Evolutionary conservation across 2,329 filamentous ascomycete genomes (phyloP).

Genomic region (Elsinoe australis): DNA sequence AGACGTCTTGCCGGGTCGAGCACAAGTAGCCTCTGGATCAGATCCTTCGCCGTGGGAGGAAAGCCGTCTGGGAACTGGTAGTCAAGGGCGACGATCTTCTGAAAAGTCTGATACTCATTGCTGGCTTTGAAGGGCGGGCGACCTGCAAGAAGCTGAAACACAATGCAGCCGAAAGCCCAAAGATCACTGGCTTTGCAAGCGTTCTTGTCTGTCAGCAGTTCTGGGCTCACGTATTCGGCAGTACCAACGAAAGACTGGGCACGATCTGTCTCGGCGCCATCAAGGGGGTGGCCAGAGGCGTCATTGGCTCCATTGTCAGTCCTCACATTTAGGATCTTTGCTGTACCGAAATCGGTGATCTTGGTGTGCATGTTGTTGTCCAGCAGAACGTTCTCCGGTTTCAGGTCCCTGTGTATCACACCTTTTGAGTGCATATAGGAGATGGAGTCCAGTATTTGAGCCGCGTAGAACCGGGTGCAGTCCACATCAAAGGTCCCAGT

Average conservation of each 20-base stretch:
- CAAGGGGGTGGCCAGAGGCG: slow-evolving; percentile 44
- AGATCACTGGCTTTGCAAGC: slow-evolving; percentile 96
- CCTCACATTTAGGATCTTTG: slow-evolving; percentile 68
- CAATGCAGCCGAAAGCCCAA: slow-evolving; percentile 97
- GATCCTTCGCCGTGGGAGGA: slow-evolving; percentile 73
- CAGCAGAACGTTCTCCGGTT: slow-evolving; percentile 91
- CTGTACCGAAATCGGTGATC: slow-evolving; percentile 97
- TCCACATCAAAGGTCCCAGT: slow-evolving; percentile 92
- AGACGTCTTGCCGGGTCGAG: slow-evolving; percentile 76
- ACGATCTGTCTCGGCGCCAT: slow-evolving; percentile 58
- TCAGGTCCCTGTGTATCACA: slow-evolving; percentile 92
- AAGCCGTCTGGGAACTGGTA: slow-evolving; percentile 91
- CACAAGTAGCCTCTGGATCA: slow-evolving; percentile 84
- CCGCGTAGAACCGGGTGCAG: slow-evolving; percentile 87
- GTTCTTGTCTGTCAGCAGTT: slow-evolving; percentile 92
- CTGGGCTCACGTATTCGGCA: slow-evolving; percentile 95
- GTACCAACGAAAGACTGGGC: slow-evolving; percentile 96
- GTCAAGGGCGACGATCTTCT: slow-evolving; percentile 91
- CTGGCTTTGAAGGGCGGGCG: slow-evolving; percentile 91
- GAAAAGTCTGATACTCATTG: slow-evolving; percentile 95
- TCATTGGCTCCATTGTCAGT: slow-evolving; percentile 31
- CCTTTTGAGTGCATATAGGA: slow-evolving; percentile 96
- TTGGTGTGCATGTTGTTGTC: slow-evolving; percentile 97
- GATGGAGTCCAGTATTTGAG: slow-evolving; percentile 91
- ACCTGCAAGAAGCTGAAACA: slow-evolving; percentile 94